Conservation (phyloP, 345 rosid species). For the Chamaenerion angustifolium region DNA sequence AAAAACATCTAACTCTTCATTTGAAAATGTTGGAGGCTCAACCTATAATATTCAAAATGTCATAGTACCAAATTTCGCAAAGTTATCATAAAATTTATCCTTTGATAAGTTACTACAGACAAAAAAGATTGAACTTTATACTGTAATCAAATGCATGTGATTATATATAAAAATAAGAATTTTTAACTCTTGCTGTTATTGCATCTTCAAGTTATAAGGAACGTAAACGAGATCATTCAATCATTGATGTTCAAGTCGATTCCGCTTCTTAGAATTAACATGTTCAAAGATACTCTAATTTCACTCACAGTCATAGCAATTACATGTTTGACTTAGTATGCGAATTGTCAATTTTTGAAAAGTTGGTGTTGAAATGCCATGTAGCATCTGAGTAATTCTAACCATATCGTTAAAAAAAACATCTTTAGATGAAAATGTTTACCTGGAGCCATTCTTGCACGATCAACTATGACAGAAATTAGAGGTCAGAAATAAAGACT, state of each 20-base stretch:
- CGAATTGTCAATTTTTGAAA: neutral
- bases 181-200: neutral
- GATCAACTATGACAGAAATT: no score
- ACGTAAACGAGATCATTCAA: constrained; percentile 4
- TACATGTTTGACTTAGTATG: neutral
- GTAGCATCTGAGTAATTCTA: neutral
- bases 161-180: neutral
- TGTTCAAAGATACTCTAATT: constrained; percentile 6
- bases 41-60: neutral
- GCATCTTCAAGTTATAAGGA: neutral
- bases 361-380: neutral
- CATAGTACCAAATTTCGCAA: neutral
- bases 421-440: neutral
- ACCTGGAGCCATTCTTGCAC: no score
- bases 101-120: neutral
- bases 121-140: neutral
- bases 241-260: constrained; percentile 2
- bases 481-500: no score
- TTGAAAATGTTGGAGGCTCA: neutral
- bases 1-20: neutral
- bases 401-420: neutral
- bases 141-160: neutral
- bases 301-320: neutral
- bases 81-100: neutral
- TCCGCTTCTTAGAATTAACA: constrained; percentile 1